Conservation (phyloP, 345 rosid genomes). For the Psidium guajava region DNA sequence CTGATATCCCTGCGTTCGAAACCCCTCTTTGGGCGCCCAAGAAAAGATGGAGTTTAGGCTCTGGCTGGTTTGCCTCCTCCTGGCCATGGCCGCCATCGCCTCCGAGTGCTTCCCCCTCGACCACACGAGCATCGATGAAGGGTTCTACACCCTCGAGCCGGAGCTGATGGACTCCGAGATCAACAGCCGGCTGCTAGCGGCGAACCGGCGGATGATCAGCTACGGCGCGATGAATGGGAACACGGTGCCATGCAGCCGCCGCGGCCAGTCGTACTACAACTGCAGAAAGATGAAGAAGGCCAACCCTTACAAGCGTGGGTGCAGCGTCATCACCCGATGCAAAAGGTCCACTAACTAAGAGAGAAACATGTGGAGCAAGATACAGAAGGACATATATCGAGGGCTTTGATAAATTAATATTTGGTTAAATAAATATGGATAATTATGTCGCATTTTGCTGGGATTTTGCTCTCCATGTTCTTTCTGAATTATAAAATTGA, state of each 20-base stretch:
- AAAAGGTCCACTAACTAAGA: neutral
- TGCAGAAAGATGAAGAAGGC: neutral
- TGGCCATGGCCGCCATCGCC: neutral
- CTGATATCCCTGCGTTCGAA: neutral
- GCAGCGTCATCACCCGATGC: constrained; percentile 4
- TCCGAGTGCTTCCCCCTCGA: neutral
- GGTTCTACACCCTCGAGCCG: neutral
- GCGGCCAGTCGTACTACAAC: constrained; percentile 8
- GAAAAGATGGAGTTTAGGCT: neutral
- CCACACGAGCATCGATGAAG: neutral
- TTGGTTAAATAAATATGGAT: neutral
- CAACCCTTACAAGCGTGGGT: constrained; percentile 8
- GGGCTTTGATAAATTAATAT: neutral
- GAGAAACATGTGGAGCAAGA: neutral
- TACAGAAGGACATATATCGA: neutral
- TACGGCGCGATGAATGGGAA: neutral
- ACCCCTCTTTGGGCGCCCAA: neutral
- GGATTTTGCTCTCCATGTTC: neutral
- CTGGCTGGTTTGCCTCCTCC: constrained; percentile 2
- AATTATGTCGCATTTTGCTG: neutral
- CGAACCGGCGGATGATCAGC: neutral
- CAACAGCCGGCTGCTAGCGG: constrained; percentile 1
- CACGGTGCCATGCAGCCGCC: constrained; percentile 5
- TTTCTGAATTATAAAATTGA: neutral
- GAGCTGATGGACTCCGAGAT: constrained; percentile 4